Percentiles rank a stretch among this genome's conserved stretches.
Evolutionary conservation across 345 rosid species (phyloP).

Genomic region (Arabis alpina): DNA sequence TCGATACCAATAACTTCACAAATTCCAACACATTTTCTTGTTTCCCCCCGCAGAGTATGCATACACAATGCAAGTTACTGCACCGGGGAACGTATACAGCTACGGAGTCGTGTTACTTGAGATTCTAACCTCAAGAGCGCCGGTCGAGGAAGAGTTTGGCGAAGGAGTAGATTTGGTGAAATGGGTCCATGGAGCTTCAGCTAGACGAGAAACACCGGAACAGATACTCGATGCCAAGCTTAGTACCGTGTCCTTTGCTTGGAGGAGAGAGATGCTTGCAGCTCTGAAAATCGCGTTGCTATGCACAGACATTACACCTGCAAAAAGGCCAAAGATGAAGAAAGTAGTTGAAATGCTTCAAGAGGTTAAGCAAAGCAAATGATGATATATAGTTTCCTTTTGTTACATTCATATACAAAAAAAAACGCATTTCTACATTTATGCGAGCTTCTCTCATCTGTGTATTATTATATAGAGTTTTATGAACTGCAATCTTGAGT

Average conservation of each 20-base stretch:
- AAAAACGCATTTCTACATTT: conserved; percentile 21
- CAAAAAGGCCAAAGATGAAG: conserved; percentile 91
- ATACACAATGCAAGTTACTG: conserved; percentile 92
- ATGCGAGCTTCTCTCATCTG: conserved; percentile 31
- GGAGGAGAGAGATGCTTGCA: conserved; percentile 98
- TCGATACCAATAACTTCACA: conserved; percentile 18
- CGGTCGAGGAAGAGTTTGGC: conserved; percentile 90
- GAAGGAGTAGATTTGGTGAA: conserved; percentile 89
- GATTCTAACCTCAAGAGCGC: conserved; percentile 78
- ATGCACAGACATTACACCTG: conserved; percentile 78
- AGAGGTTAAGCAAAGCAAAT: conserved; percentile 68
- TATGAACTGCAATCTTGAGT: conserved; percentile 15
- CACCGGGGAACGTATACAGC: conserved; percentile 94
- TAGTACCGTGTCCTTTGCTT: conserved; percentile 76
- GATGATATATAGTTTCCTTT: conserved; percentile 24
- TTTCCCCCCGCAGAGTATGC: conserved; percentile 67
- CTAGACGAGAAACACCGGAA: conserved; percentile 78
- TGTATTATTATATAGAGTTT: conserved; percentile 30
- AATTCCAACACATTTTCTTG: neutral
- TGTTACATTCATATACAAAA: conserved; percentile 29
- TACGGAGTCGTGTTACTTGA: conserved; percentile 93
- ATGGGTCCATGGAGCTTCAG: conserved; percentile 90
- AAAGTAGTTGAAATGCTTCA: conserved; percentile 85
- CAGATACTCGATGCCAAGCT: conserved; percentile 85
- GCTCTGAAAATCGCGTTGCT: conserved; percentile 86